Percentiles rank a stretch among this genome's conserved stretches.
Evolutionary conservation across 352 stramenopile species (phyloP).

Genomic region (Pilasporangium apinafurcum): DNA sequence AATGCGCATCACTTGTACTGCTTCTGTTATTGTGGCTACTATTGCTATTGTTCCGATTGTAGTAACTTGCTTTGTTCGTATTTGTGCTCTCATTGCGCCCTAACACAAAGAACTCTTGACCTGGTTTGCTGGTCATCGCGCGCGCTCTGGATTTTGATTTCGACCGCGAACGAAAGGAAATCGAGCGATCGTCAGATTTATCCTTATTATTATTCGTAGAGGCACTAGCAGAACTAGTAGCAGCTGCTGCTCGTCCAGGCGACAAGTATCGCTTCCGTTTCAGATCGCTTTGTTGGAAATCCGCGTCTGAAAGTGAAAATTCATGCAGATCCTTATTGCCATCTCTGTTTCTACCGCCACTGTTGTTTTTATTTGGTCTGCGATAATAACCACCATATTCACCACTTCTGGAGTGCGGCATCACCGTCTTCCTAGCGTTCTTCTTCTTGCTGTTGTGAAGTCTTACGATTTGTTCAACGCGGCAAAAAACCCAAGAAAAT

Average conservation of each 20-base stretch:
- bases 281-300: slow-evolving; percentile 54
- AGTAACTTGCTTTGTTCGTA: slow-evolving; percentile 12
- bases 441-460: too few relatives aligned
- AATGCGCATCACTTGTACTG: slow-evolving; percentile 4
- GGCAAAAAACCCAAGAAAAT: too few relatives aligned
- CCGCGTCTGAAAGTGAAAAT: slow-evolving; percentile 53
- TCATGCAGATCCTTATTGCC: slow-evolving; percentile 1
- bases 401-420: too few relatives aligned
- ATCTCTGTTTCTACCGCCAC: neutral
- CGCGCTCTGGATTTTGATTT: slow-evolving; percentile 55
- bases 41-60: slow-evolving; percentile 29
- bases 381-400: too few relatives aligned
- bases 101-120: slow-evolving; percentile 44
- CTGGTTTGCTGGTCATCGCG: slow-evolving; percentile 10
- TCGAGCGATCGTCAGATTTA: slow-evolving; percentile 6
- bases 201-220: neutral
- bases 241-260: slow-evolving; percentile 9
- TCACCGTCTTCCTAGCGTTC: too few relatives aligned
- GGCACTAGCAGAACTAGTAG: neutral
- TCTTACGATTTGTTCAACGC: too few relatives aligned
- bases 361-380: too few relatives aligned
- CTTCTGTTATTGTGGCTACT: neutral
- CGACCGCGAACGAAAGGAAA: slow-evolving; percentile 36
- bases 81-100: slow-evolving; percentile 22
- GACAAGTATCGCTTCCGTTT: slow-evolving; percentile 45